phyloP scores from a whole-genome alignment of 164 flowering plant species.

The Nymphaea colorata region DNA sequence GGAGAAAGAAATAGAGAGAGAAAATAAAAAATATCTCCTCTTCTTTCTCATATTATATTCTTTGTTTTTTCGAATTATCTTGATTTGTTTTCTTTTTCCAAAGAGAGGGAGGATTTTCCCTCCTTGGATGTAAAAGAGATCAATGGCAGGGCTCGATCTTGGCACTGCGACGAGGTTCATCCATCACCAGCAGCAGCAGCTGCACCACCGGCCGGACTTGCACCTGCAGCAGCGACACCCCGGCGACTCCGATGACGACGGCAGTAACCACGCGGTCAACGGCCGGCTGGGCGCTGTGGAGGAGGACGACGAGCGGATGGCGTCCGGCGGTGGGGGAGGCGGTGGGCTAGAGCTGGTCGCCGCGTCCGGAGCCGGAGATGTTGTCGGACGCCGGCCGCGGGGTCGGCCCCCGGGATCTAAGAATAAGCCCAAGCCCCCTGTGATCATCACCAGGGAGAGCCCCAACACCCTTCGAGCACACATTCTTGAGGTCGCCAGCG shows the following conservation, averaged over 20 bases:
- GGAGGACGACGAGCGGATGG: neutral
- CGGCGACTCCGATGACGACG: slow-evolving; percentile 22
- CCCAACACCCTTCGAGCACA: slow-evolving; percentile 78
- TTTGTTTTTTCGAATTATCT: neutral
- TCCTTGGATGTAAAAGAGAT: neutral
- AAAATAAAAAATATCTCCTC: neutral
- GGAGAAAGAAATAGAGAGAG: neutral
- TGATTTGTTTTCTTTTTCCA: neutral
- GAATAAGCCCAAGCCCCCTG: slow-evolving; percentile 78
- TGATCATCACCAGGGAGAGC: slow-evolving; percentile 69
- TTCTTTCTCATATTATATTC: neutral
- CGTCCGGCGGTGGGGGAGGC: neutral
- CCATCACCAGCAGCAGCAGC: slow-evolving; percentile 19
- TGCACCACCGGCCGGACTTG: slow-evolving; percentile 26
- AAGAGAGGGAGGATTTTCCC: neutral
- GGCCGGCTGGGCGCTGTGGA: slow-evolving; percentile 1
- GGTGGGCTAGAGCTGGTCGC: slow-evolving; percentile 13
- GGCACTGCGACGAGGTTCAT: slow-evolving; percentile 53
- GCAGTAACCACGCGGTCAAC: neutral
- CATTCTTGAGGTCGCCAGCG: slow-evolving; percentile 56
- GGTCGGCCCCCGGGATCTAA: slow-evolving; percentile 81
- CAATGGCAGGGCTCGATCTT: slow-evolving; percentile 79
- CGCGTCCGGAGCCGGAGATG: slow-evolving; percentile 28
- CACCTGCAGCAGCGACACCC: slow-evolving; percentile 25
- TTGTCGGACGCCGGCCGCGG: slow-evolving; percentile 46